These are phyloP conservation scores for Zasmidium citrigriseum DNA, from an alignment of 2,329 filamentous ascomycete species.

Conservation along the genomic window DNA sequence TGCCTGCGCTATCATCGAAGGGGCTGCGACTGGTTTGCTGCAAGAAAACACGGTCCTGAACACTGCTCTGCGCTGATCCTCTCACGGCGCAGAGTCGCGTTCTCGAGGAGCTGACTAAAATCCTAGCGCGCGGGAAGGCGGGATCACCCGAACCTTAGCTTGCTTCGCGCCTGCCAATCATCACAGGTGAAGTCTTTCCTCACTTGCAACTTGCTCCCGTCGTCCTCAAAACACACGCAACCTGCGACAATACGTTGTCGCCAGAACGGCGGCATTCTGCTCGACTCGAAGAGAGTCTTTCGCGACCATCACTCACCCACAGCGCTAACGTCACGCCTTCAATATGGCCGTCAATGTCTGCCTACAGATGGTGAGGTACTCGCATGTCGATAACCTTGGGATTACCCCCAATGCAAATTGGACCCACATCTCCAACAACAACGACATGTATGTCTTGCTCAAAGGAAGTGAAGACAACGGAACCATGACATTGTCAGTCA, in stretches of 20 bases:
- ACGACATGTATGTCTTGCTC: constrained; percentile 10
- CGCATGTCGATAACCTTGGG: neutral
- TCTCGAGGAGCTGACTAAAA: too few species aligned
- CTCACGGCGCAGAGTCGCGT: neutral
- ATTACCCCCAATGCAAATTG: neutral
- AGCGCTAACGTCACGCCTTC: constrained; percentile 16
- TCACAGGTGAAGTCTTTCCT: too few species aligned
- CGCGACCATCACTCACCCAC: constrained; percentile 4
- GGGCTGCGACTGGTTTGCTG: neutral
- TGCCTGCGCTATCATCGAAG: neutral
- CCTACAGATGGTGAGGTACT: constrained; percentile 1
- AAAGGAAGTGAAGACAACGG: constrained; percentile 14
- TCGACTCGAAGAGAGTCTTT: constrained; percentile 16
- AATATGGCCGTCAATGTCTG: constrained; percentile 23
- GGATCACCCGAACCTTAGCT: too few species aligned
- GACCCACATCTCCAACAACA: neutral
- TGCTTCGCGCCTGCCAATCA: neutral
- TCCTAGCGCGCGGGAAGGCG: too few species aligned
- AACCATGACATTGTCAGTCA: constrained; percentile 38
- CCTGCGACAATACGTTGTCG: too few species aligned
- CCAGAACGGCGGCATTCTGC: constrained; percentile 3
- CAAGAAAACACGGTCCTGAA: neutral
- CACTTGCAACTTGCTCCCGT: too few species aligned
- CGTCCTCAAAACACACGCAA: too few species aligned
- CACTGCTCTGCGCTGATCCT: neutral